Conservation (phyloP, 1,139 yeast genomes). For the Lodderomyces beijingensis region DNA sequence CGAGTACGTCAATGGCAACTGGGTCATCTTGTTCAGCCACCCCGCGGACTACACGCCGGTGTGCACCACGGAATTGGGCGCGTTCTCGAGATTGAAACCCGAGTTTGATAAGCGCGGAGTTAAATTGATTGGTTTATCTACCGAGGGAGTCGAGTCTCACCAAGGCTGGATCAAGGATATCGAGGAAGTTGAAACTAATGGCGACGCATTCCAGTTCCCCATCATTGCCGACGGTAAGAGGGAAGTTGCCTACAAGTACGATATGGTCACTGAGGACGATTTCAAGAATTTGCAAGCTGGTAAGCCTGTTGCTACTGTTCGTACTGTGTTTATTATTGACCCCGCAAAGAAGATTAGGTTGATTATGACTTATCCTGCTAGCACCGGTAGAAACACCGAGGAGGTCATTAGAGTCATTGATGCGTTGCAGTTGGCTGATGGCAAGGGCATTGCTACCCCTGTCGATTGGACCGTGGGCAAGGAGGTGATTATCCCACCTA, state of each 20-base stretch:
- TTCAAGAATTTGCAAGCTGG: conserved; percentile 50
- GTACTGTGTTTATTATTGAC: conserved; percentile 86
- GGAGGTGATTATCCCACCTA: conserved; percentile 86
- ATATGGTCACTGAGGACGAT: conserved; percentile 80
- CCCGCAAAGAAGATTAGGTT: conserved; percentile 82
- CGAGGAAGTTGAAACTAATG: conserved; percentile 72
- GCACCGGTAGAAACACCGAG: conserved; percentile 85
- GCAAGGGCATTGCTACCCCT: conserved; percentile 79
- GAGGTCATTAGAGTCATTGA: conserved; percentile 86
- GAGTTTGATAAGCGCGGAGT: conserved; percentile 78
- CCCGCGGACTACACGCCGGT: conserved; percentile 96
- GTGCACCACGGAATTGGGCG: conserved; percentile 92
- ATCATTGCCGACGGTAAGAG: conserved; percentile 81
- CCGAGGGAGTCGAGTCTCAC: conserved; percentile 75
- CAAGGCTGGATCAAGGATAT: conserved; percentile 82
- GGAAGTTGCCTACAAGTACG: conserved; percentile 77
- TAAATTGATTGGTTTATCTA: conserved; percentile 81
- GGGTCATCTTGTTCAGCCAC: conserved; percentile 86
- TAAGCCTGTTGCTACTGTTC: conserved; percentile 73
- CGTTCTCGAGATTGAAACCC: conserved; percentile 78
- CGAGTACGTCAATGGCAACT: conserved; percentile 71
- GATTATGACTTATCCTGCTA: conserved; percentile 82
- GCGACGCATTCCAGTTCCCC: conserved; percentile 58
- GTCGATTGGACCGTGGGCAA: conserved; percentile 71
- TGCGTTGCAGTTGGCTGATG: conserved; percentile 78